Evolutionary conservation across 2,329 filamentous ascomycete genomes (phyloP).

Genomic region (Beauveria scarabaeidicola): DNA sequence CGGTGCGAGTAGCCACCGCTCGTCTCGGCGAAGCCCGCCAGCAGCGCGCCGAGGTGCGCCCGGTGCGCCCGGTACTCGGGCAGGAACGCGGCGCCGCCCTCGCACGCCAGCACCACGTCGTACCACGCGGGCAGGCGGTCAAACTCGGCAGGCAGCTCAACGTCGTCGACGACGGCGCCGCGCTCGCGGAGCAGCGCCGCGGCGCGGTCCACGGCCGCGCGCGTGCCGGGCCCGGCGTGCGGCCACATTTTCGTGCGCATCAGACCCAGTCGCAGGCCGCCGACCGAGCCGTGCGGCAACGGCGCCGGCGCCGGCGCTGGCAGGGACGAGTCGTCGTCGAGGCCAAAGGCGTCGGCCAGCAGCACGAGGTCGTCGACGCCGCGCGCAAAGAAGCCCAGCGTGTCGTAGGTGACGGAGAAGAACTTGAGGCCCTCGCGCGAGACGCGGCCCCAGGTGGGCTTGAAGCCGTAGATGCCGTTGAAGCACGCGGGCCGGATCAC

Average conservation of each 20-base stretch:
- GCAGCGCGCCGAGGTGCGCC: conserved; percentile 33
- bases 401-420: conserved; percentile 52
- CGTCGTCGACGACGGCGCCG: conserved; percentile 48
- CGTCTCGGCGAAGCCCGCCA: conserved; percentile 46
- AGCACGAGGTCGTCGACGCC: conserved; percentile 50
- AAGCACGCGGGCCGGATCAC: conserved; percentile 56
- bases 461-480: conserved; percentile 56
- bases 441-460: conserved; percentile 58
- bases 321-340: conserved; percentile 39
- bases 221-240: conserved; percentile 35
- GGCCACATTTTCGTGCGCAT: conserved; percentile 45
- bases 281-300: conserved; percentile 24
- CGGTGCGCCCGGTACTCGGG: conserved; percentile 42
- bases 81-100: conserved; percentile 45
- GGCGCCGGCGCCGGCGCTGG: conserved; percentile 12
- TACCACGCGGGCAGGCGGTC: conserved; percentile 43
- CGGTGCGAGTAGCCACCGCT: conserved; percentile 31
- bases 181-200: conserved; percentile 30
- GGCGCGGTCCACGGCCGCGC: conserved; percentile 32
- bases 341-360: conserved; percentile 42
- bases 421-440: conserved; percentile 53
- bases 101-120: conserved; percentile 37
- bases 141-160: conserved; percentile 44
- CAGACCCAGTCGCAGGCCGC: conserved; percentile 45
- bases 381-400: conserved; percentile 52